phyloP scores from a whole-genome alignment of 495 filamentous ascomycete genomes.

The Penicillium egyptiacum region DNA sequence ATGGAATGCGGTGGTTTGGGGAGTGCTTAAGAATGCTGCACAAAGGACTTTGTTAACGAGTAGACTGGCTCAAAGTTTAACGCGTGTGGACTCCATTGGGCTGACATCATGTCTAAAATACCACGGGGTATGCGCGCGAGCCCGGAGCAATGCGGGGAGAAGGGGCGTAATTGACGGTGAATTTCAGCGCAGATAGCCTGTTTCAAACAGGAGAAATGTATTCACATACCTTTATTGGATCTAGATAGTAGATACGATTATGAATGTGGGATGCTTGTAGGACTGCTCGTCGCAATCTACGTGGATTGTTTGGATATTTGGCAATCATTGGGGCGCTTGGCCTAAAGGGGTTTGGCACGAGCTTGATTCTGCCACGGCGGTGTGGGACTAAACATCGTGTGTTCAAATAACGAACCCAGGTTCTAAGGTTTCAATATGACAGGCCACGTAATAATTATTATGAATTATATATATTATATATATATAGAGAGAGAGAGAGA shows the following conservation, averaged over 20 bases:
- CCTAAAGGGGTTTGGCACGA: slow-evolving; percentile 5
- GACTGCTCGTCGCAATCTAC: neutral
- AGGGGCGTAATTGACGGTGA: neutral
- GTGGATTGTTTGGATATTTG: slow-evolving; percentile 13
- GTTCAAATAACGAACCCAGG: too few species aligned
- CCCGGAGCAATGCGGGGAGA: slow-evolving; percentile 10
- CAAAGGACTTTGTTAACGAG: neutral
- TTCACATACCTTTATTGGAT: slow-evolving; percentile 2
- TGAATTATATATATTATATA: too few species aligned
- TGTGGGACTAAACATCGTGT: neutral
- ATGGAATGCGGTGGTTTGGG: neutral
- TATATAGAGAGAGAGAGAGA: too few species aligned
- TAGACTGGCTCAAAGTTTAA: neutral
- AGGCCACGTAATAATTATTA: too few species aligned
- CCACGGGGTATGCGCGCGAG: slow-evolving; percentile 13
- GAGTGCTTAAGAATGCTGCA: neutral
- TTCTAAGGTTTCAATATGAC: too few species aligned
- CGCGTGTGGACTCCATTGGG: slow-evolving; percentile 5
- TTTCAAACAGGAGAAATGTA: neutral
- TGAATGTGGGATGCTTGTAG: slow-evolving; percentile 1
- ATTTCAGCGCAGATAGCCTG: neutral
- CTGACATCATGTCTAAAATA: slow-evolving; percentile 8
- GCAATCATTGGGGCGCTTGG: slow-evolving; percentile 8
- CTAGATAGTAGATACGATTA: neutral
- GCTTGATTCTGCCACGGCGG: slow-evolving; percentile 10